Evolutionary conservation across 768 basidiomycete species (phyloP).

Genomic region (Termitomyces sp.): DNA sequence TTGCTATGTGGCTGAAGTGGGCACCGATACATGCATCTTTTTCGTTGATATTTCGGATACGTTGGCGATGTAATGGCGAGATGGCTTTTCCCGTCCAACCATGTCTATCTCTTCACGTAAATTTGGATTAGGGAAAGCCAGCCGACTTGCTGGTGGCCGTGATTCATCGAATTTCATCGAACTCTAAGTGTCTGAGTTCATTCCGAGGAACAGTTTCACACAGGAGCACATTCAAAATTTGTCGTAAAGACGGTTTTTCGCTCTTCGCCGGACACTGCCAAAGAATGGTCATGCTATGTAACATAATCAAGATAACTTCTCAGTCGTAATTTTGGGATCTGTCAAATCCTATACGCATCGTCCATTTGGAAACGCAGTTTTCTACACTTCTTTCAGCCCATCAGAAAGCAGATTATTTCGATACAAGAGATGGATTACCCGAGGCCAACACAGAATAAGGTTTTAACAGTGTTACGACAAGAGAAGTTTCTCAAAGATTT

Average conservation of each 20-base stretch:
- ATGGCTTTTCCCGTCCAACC: not conserved
- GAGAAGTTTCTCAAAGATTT: not conserved
- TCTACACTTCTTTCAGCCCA: not conserved
- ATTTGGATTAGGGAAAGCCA: not conserved
- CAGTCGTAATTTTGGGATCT: not conserved
- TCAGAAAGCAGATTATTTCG: not conserved
- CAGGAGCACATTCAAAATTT: not conserved
- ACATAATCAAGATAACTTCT: not conserved
- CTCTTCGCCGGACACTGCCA: not conserved
- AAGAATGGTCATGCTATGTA: not conserved
- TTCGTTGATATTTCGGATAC: not conserved
- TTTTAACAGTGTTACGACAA: not conserved
- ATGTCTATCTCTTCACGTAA: not conserved
- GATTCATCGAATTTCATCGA: too few relatives aligned
- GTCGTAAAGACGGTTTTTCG: not conserved
- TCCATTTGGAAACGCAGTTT: not conserved
- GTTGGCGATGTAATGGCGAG: not conserved
- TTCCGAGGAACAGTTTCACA: not conserved
- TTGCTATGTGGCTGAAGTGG: not conserved
- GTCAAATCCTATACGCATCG: not conserved
- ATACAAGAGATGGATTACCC: not conserved
- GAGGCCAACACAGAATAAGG: not conserved
- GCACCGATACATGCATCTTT: not conserved
- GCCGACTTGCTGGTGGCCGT: not conserved
- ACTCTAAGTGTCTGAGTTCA: too few relatives aligned